Evolutionary conservation across 1,139 yeast genomes (phyloP), one percentile per base, ranked within the genome.

Genomic region (Saccharomyces pastorianus): DNA sequence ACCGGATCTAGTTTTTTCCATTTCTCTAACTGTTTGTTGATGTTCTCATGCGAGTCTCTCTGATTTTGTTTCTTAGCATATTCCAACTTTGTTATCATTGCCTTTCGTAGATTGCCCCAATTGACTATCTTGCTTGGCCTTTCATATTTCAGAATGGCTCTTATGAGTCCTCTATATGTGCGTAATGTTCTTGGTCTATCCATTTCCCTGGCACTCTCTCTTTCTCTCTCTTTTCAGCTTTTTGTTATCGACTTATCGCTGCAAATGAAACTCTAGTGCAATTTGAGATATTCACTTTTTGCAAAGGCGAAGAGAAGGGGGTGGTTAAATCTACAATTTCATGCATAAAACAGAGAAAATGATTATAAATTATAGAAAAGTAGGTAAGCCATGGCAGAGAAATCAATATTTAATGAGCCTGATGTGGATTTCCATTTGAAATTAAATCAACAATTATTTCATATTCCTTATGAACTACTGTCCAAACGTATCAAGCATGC

Each of bases 391-490:
- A 34, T 34, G 42, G 42, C 42, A 14, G 42, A 17, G 59, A 54
- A 49, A 62, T 34, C 64, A 52, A 32, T 62, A 25, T 54, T 66
- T 3, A 63, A 68, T 38, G 75, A 71, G 38, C 74, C 75, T 6
- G 61, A 70, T 5, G 71, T 72, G 9, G 77, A 75, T 53, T 73
- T 75, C 59, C 76, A 74, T 53, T 56, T 75, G 52, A 71, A 71
- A 53, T 58, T 76, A 48, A 76, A 79, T 59, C 77, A 76, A 66
- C 75, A 82, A 2, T 81, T 79, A 55, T 83, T 84, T 68, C 76
- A 76, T 53, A 80, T 84, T 0, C 91, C 91, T 0, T 73, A 77
- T 25, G 88, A 84, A 60, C 71, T 84, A 17, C 71, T 83, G 50
- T 76, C 76, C 60, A 81, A 78, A 71, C 84, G 84, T 62, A 77